Base-by-base conservation (phyloP, 768 basidiomycete species). In the Suillus luteus region DNA sequence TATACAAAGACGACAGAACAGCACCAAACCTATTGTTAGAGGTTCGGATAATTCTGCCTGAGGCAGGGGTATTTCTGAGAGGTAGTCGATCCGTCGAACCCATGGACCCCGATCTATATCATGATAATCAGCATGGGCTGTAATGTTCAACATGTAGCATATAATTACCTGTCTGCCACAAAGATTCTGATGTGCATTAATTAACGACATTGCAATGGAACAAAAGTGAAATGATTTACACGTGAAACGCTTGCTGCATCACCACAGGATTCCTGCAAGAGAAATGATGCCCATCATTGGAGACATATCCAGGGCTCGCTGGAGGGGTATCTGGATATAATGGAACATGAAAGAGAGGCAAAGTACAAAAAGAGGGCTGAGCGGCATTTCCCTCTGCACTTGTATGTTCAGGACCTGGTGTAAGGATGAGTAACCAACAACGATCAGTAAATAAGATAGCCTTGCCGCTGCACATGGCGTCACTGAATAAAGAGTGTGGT, bases 221-320 rank as follows among this genome's bases (percentile, higher is more conserved):
- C 43, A 40, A 24, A 27, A 62, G 51, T 22, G 22, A 49, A 24
- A 27, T 17, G 17, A 78, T 85, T 62, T 70, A 87, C 85, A 88
- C 84, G 68, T 88, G 86, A 73, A 82, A 87, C 0, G 86, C 78
- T 66, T 83, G 85, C 27, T 81, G 82, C 71, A 83, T 70, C 7
- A 81, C 74, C 0, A 75, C 76, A 0, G 87, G 87, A 66, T 87
- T 85, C 59, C 76, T 77, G 73, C 86, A 88, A 0, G 70, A 37
- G 63, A 85, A 88, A 12, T 76, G 65, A 69, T 88, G 87, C 0
- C 87, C 86, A 59, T 88, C 86, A 22, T 73, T 75, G 3, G 86
- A 87, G 46, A 85, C 64, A 66, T 88, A 82, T 5, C 85, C 81
- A 1, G 72, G 19, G 0, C 75, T 77, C 1, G 66, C 65, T 1